These are phyloP conservation scores for Penicillium macrosclerotiorum DNA, from an alignment of 495 filamentous ascomycete genomes.

Conservation along the genomic window DNA sequence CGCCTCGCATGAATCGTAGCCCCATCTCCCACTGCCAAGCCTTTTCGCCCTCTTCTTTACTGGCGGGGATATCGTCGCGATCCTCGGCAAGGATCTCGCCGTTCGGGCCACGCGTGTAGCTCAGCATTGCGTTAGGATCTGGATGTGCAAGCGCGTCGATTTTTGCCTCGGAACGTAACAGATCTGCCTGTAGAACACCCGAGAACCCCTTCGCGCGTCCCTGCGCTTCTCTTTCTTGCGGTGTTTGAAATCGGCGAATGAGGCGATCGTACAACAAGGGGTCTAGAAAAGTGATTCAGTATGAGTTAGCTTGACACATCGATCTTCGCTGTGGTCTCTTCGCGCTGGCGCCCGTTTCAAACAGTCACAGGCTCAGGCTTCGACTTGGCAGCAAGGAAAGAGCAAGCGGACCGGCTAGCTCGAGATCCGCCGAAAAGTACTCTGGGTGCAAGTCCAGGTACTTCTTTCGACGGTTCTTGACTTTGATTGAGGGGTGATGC, in stretches of 20 bases:
- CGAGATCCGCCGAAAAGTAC: slow-evolving; percentile 62
- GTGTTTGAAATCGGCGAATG: slow-evolving; percentile 72
- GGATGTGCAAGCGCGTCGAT: slow-evolving; percentile 60
- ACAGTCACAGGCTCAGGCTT: slow-evolving; percentile 1
- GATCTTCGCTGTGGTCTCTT: slow-evolving; percentile 5
- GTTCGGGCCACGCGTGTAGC: slow-evolving; percentile 44
- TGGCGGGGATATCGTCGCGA: slow-evolving; percentile 54
- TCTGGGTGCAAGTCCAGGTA: slow-evolving; percentile 63
- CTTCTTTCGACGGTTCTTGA: slow-evolving; percentile 63
- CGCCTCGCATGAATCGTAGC: slow-evolving; percentile 66
- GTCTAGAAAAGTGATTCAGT: slow-evolving; percentile 46
- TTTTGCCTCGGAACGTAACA: slow-evolving; percentile 70
- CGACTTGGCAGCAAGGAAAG: slow-evolving; percentile 22
- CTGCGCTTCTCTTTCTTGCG: slow-evolving; percentile 69
- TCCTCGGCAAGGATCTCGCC: slow-evolving; percentile 59
- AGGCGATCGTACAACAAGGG: slow-evolving; percentile 77
- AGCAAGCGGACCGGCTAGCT: slow-evolving; percentile 60
- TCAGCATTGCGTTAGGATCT: slow-evolving; percentile 48
- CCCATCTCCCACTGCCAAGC: slow-evolving; percentile 68
- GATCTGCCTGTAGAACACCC: slow-evolving; percentile 67
- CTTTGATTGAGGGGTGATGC: slow-evolving; percentile 30
- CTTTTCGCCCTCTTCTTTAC: slow-evolving; percentile 61
- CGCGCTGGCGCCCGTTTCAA: background rate
- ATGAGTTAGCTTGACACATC: slow-evolving; percentile 26
- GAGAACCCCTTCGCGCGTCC: slow-evolving; percentile 71